Conservation (phyloP, 306 rosid species). For the Pueraria montana region DNA sequence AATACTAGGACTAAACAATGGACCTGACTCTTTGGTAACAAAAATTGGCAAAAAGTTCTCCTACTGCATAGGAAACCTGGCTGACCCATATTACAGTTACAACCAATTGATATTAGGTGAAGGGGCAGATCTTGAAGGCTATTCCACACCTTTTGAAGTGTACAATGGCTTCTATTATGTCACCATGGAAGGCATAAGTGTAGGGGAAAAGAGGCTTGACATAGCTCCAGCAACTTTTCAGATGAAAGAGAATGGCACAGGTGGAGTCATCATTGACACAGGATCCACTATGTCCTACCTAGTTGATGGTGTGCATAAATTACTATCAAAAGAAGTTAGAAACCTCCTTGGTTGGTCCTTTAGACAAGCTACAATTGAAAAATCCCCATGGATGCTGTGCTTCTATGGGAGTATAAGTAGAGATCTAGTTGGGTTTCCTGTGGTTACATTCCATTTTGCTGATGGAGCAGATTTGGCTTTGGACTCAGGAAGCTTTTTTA, state of each 20-base stretch:
- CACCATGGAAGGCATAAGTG: slow-evolving; percentile 57
- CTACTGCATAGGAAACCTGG: slow-evolving; percentile 59
- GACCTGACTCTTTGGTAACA: slow-evolving; percentile 34
- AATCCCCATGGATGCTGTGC: slow-evolving; percentile 39
- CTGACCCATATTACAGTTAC: slow-evolving; percentile 45
- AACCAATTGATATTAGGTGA: slow-evolving; percentile 61
- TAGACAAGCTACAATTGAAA: background rate
- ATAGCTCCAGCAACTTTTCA: slow-evolving; percentile 42
- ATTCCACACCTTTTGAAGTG: slow-evolving; percentile 43
- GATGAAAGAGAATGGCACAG: slow-evolving; percentile 40
- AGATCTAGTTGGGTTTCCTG: slow-evolving; percentile 57
- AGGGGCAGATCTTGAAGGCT: slow-evolving; percentile 60
- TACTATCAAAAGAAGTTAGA: slow-evolving; percentile 41
- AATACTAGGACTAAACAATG: slow-evolving; percentile 53
- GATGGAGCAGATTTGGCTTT: slow-evolving; percentile 52
- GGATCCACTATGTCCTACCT: slow-evolving; percentile 45
- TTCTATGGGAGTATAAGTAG: slow-evolving; percentile 41
- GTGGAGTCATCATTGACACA: slow-evolving; percentile 61
- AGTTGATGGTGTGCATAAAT: slow-evolving; percentile 31
- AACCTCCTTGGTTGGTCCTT: slow-evolving; percentile 2
- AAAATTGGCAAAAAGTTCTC: slow-evolving; percentile 54
- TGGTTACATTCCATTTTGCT: slow-evolving; percentile 52
- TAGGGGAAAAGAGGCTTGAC: slow-evolving; percentile 52
- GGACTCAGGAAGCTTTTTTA: slow-evolving; percentile 48
- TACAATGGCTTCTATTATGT: slow-evolving; percentile 41